Evolutionary conservation across 495 filamentous ascomycete genomes (phyloP).

Genomic region (Penicillium salamii): DNA sequence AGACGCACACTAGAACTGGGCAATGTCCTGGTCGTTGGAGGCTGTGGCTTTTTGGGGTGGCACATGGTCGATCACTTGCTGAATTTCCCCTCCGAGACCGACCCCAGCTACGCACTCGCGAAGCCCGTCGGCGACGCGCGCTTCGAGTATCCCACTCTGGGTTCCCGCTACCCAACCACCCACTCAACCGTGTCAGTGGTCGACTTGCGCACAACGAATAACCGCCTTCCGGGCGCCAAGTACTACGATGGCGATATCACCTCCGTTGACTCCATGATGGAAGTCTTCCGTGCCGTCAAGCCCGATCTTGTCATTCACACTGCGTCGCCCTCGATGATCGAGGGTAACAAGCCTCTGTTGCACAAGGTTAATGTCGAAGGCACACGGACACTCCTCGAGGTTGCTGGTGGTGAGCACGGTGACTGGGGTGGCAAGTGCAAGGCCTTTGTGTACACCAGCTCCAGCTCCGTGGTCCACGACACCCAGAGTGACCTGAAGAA

Average conservation of each 20-base stretch:
- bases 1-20: slow-evolving; percentile 38
- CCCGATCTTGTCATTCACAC: slow-evolving; percentile 96
- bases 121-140: slow-evolving; percentile 36
- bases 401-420: slow-evolving; percentile 59
- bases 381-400: slow-evolving; percentile 74
- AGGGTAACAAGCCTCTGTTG: slow-evolving; percentile 42
- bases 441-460: slow-evolving; percentile 93
- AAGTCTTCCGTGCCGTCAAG: slow-evolving; percentile 64
- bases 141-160: slow-evolving; percentile 41
- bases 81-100: slow-evolving; percentile 48
- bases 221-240: slow-evolving; percentile 67
- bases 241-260: slow-evolving; percentile 92
- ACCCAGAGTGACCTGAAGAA: slow-evolving; percentile 78
- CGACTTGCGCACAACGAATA: slow-evolving; percentile 74
- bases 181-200: slow-evolving; percentile 71
- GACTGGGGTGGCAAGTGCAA: slow-evolving; percentile 67
- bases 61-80: slow-evolving; percentile 58
- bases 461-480: slow-evolving; percentile 83
- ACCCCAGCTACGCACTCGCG: slow-evolving; percentile 40
- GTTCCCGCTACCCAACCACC: slow-evolving; percentile 40
- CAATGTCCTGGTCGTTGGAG: slow-evolving; percentile 54
- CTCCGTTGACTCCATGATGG: slow-evolving; percentile 58
- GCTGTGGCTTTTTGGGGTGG: slow-evolving; percentile 58
- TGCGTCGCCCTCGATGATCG: slow-evolving; percentile 67
- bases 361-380: slow-evolving; percentile 90